Evolutionary conservation across 169 alveolate species (phyloP).

Genomic region (Perkinsus chesapeaki): DNA sequence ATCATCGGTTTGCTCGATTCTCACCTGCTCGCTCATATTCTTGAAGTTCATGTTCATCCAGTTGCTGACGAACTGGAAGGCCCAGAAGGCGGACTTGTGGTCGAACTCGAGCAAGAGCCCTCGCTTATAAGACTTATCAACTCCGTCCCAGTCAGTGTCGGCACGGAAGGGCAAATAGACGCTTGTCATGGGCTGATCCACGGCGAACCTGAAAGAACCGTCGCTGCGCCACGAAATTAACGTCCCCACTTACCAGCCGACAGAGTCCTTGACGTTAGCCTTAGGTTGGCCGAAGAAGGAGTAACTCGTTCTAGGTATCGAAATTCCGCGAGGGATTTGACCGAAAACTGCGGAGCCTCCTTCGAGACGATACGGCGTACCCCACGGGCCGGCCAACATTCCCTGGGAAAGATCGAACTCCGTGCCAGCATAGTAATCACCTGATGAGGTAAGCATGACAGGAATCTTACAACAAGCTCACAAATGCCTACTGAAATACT

Average conservation of each 20-base stretch:
- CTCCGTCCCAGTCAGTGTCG: not conserved
- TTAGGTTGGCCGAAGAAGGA: not conserved
- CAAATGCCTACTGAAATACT: not conserved
- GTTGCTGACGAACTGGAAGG: conserved; percentile 3
- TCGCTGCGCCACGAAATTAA: not conserved
- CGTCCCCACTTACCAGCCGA: not conserved
- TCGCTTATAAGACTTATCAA: not conserved
- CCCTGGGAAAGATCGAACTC: conserved; percentile 16
- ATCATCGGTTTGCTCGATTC: not conserved
- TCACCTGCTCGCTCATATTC: conserved; percentile 8
- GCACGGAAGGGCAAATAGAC: not conserved
- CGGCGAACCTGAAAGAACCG: not conserved
- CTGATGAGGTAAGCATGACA: not conserved
- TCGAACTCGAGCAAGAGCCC: not conserved
- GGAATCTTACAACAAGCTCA: not conserved
- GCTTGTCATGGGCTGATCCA: conserved; percentile 2
- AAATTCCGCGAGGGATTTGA: conserved; percentile 13
- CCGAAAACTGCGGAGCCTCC: conserved; percentile 10
- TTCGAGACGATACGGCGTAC: conserved; percentile 8
- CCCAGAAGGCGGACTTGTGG: conserved; percentile 8
- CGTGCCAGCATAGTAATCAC: conserved; percentile 7
- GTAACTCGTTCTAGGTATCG: not conserved
- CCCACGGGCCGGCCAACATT: conserved; percentile 13
- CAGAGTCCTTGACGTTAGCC: not conserved
- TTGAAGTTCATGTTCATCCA: conserved; percentile 16